Percentiles rank a stretch among this genome's conserved stretches.
These are phyloP conservation scores for Cordyceps cicadae DNA, from an alignment of 2,329 filamentous ascomycete genomes.

Conservation along the genomic window DNA sequence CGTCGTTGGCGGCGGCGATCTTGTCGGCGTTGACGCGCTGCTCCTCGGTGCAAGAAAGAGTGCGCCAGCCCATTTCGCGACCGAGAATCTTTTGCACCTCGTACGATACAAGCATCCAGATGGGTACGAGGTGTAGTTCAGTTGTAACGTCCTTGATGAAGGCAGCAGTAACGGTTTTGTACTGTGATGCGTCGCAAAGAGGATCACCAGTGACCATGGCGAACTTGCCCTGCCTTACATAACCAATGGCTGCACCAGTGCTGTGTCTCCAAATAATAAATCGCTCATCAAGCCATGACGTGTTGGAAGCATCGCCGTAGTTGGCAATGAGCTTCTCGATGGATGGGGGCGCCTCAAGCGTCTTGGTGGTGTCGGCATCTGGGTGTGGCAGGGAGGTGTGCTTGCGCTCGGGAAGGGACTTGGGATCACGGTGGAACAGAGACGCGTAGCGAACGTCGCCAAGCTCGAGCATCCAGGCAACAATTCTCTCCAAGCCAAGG, in stretches of 20 bases:
- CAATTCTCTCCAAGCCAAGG: constrained; percentile 79
- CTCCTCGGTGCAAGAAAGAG: constrained; percentile 79
- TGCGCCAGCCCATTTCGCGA: constrained; percentile 75
- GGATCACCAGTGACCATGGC: constrained; percentile 83
- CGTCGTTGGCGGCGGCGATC: constrained; percentile 51
- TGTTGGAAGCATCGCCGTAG: constrained; percentile 90
- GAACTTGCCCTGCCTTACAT: constrained; percentile 66
- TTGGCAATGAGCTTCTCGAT: constrained; percentile 87
- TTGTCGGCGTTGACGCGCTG: constrained; percentile 74
- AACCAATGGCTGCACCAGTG: constrained; percentile 79
- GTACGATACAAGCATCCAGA: constrained; percentile 84
- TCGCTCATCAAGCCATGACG: constrained; percentile 83
- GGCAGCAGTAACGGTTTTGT: constrained; percentile 59
- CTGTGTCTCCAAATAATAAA: constrained; percentile 82
- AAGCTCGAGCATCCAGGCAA: constrained; percentile 77
- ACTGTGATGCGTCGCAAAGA: constrained; percentile 72
- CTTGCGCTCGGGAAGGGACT: constrained; percentile 65
- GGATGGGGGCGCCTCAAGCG: constrained; percentile 54
- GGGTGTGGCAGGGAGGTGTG: constrained; percentile 67
- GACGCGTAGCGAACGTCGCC: constrained; percentile 86
- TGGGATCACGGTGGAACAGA: constrained; percentile 80
- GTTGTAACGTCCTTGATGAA: constrained; percentile 71
- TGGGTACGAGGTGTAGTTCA: constrained; percentile 61
- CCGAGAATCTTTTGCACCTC: constrained; percentile 73
- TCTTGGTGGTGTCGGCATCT: constrained; percentile 65